A percentile compares a stretch with the other conserved stretches of the same genome.
Evolutionary conservation across 495 filamentous ascomycete species (phyloP).

Genomic region (Evernia prunastri): DNA sequence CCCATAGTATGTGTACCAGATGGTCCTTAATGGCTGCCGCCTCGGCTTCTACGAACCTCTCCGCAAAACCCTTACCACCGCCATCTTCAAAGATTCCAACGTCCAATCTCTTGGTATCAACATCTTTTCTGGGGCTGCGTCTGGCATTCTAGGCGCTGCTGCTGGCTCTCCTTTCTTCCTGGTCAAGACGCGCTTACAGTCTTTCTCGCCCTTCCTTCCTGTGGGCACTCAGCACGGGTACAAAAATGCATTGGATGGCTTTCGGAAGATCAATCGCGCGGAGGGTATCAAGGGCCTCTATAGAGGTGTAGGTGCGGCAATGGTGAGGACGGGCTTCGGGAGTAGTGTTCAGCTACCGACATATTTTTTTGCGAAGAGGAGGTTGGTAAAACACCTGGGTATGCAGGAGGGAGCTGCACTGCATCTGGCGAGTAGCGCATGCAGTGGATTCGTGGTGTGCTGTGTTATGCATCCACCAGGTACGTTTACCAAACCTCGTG

Average conservation of each 20-base stretch:
- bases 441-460: constrained; percentile 93
- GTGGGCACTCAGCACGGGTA: constrained; percentile 96
- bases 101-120: constrained; percentile 84
- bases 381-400: constrained; percentile 68
- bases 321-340: constrained; percentile 93
- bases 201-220: constrained; percentile 86
- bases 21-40: constrained; percentile 91
- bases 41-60: constrained; percentile 97
- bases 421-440: constrained; percentile 82
- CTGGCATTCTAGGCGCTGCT: constrained; percentile 83
- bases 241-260: constrained; percentile 73
- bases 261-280: constrained; percentile 64
- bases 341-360: constrained; percentile 93
- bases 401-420: constrained; percentile 88
- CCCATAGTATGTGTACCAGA: constrained; percentile 85
- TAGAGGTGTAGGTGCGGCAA: constrained; percentile 85
- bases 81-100: constrained; percentile 61
- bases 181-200: constrained; percentile 95
- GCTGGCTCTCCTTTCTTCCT: constrained; percentile 95
- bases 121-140: constrained; percentile 81
- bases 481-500: constrained; percentile 34
- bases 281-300: constrained; percentile 84
- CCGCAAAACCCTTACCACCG: constrained; percentile 56
- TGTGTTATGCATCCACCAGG: constrained; percentile 97
- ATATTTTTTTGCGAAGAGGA: constrained; percentile 95